Base-by-base conservation (phyloP, 148 eudicot species). In the Cornus florida region DNA sequence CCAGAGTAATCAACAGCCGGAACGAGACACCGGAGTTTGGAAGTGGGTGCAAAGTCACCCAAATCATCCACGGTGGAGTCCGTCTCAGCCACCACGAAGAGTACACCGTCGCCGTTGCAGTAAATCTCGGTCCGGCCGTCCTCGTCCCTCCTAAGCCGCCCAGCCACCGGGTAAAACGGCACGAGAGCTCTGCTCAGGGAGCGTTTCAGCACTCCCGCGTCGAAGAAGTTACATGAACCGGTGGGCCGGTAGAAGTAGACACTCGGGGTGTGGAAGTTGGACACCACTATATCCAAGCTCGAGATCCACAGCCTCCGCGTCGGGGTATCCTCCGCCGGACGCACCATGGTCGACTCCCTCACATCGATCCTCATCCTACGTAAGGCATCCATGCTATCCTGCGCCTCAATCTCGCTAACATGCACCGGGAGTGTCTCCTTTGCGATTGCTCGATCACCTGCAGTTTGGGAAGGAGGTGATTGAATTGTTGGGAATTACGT, bases 91-190 rank as follows among this genome's bases (percentile, higher is more conserved):
- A 84, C 91, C 8, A 88, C 91, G 19, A 88, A 86, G 1, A 88
- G 81, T 19, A 84, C 91, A 0, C 91, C 91, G 69, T 88, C 86
- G 13, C 82, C 88, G 43, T 86, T 82, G 67, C 91, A 88, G 28
- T 88, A 70, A 43, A 88, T 82, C 83, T 88, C 91, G 17, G 84
- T 73, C 5, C 91, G 83, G 5, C 87, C 91, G 53, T 88, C 83
- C 12, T 83, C 87, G 74, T 82, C 87, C 75, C 86, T 53, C 7
- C 39, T 80, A 10, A 88, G 48, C 73, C 91, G 82, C 17, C 91
- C 91, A 0, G 88, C 91, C 88, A 86, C 75, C 19, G 91, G 91
- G 72, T 88, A 84, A 67, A 88, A 88, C 70, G 82, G 74, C 22
- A 88, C 91, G 33, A 88, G 74, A 1, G 79, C 87, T 10, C 83